Base-by-base conservation (phyloP, 768 basidiomycete genomes). In the Suillus placidus region DNA sequence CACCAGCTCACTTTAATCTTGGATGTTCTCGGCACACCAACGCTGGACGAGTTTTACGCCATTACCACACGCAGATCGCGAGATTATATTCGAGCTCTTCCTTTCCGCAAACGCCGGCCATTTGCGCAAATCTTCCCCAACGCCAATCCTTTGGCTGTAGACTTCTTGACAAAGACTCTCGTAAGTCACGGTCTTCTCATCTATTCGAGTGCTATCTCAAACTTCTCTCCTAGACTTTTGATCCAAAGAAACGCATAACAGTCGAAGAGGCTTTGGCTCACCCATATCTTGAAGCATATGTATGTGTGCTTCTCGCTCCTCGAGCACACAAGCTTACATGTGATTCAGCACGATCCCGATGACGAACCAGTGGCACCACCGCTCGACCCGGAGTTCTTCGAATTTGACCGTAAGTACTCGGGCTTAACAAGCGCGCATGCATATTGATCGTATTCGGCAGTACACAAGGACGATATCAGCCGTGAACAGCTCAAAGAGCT, bases 341-440 rank as follows among this genome's bases (percentile, higher is more conserved):
- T 18, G 61, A 34, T 57, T 47, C 71, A 92, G 90, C 95, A 97
- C 73, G 95, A 97, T 74, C 94, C 96, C 2, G 94, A 97, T 60
- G 97, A 99, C 72, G 97, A 99, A 78, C 97, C 97, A 0, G 87
- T 90, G 30, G 96, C 96, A 0, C 92, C 95, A 6, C 96, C 97
- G n/a, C 88, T 99, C 57, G 93, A 94, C 69, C 91, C 95, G 5
- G 90, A 92, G 70, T 99, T 99, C 83, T 99, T 99, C 78, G 95
- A 97, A 73, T 99, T 99, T 76, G 97, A 99, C 77, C 79, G 92
- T 93, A 69, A 79, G 91, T 85, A 5, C 62, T 18, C 18, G 1
- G 40, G 9, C 5, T 62, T 38, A n/a, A 23, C 3, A 51, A 60
- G 32, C 42, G 0, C 30, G 6, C 34, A 35, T 32, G 26, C 47